A percentile compares a stretch with the other conserved stretches of the same genome.
Evolutionary conservation across 768 basidiomycete species (phyloP).

Genomic region (Xanthoconium stramineum): DNA sequence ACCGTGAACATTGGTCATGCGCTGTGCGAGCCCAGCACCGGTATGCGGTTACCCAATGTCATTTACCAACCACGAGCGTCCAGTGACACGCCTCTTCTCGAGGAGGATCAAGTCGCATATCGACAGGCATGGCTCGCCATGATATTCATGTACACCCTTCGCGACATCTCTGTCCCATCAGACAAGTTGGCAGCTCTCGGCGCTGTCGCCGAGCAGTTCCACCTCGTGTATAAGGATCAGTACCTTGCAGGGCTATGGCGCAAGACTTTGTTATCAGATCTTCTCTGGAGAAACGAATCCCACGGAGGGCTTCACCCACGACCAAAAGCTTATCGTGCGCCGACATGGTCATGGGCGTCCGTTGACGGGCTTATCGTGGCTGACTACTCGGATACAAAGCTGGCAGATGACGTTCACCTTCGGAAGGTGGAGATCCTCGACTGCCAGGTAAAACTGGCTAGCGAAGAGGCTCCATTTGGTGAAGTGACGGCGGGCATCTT

Average conservation of each 20-base stretch:
- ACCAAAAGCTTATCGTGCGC: background rate
- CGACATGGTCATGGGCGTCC: background rate
- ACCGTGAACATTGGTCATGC: background rate
- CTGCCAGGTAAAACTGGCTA: background rate
- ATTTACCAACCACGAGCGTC: background rate
- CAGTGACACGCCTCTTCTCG: background rate
- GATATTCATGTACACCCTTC: background rate
- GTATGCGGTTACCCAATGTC: background rate
- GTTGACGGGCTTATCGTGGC: background rate
- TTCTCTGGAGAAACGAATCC: background rate
- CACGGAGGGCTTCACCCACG: background rate
- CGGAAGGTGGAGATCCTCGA: background rate
- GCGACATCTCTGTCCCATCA: background rate
- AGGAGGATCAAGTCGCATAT: background rate
- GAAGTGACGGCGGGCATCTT: background rate
- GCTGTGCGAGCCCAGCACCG: background rate
- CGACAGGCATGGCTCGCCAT: constrained; percentile 1
- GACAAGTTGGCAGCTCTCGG: background rate
- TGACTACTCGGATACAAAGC: background rate
- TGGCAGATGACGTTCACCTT: background rate
- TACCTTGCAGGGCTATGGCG: constrained; percentile 1
- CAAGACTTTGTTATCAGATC: background rate
- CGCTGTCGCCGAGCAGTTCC: background rate
- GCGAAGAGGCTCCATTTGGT: background rate
- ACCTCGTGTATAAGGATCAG: background rate